Evolutionary conservation across 176 grass and related monocot species (phyloP).

Genomic region (Musa troglodytarum): DNA sequence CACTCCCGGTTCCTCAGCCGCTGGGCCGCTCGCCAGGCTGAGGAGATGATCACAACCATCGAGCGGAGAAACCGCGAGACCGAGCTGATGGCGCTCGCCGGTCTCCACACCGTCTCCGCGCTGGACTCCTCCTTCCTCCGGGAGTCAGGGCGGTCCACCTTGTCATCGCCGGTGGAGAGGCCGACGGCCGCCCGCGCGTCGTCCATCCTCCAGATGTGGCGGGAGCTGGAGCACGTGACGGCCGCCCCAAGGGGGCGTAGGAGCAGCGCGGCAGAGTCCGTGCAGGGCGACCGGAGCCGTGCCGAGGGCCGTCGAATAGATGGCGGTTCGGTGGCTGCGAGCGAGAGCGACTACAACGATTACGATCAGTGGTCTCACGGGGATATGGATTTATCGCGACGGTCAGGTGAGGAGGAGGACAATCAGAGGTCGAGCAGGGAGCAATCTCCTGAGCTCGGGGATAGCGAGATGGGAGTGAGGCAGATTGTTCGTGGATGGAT

Average conservation of each 20-base stretch:
- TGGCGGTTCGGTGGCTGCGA: slow-evolving; percentile 31
- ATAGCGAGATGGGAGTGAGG: slow-evolving; percentile 27
- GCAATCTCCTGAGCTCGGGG: slow-evolving; percentile 51
- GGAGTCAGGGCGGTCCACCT: slow-evolving; percentile 26
- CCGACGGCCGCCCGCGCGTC: slow-evolving; percentile 21
- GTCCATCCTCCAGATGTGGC: slow-evolving; percentile 36
- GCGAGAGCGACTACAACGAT: slow-evolving; percentile 46
- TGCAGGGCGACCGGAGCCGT: neutral
- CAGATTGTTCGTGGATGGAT: slow-evolving; percentile 31
- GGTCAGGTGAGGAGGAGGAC: slow-evolving; percentile 23
- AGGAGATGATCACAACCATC: slow-evolving; percentile 30
- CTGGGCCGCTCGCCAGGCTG: slow-evolving; percentile 22
- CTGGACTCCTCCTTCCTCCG: slow-evolving; percentile 34
- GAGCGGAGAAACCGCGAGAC: slow-evolving; percentile 33
- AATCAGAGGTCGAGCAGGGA: slow-evolving; percentile 49
- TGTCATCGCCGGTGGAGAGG: slow-evolving; percentile 26
- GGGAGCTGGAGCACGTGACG: slow-evolving; percentile 18
- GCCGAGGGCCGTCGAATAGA: slow-evolving; percentile 18
- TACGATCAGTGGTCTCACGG: slow-evolving; percentile 14
- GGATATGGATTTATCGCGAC: slow-evolving; percentile 1
- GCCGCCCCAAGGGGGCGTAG: slow-evolving; percentile 4
- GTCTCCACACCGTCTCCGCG: slow-evolving; percentile 41
- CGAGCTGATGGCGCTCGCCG: slow-evolving; percentile 34
- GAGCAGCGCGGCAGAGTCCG: neutral
- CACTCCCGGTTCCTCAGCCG: slow-evolving; percentile 24